A percentile compares a stretch with the other conserved stretches of the same genome.
Evolutionary conservation across 768 basidiomycete genomes (phyloP).

Genomic region (Agrocybe praecox): DNA sequence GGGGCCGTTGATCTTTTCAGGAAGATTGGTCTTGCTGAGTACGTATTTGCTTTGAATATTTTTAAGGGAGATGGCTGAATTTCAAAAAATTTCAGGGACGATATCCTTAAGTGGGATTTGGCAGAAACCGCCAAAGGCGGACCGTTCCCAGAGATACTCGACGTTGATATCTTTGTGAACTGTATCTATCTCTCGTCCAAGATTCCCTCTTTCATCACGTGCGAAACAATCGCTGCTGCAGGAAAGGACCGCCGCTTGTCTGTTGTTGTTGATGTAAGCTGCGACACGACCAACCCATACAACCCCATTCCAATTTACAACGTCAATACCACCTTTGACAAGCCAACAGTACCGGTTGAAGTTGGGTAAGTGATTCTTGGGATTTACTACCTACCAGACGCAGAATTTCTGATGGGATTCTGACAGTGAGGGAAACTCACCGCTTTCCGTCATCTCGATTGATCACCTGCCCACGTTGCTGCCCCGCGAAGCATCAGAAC

Average conservation of each 20-base stretch:
- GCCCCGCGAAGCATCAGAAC: conserved; percentile 95
- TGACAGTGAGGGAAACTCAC: conserved; percentile 59
- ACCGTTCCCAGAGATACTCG: conserved; percentile 93
- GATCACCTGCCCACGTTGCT: conserved; percentile 96
- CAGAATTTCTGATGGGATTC: background rate
- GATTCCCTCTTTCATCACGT: conserved; percentile 83
- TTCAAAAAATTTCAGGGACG: conserved; percentile 53
- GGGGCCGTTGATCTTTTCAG: conserved; percentile 95
- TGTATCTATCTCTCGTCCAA: conserved; percentile 94
- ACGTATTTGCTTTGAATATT: conserved; percentile 31
- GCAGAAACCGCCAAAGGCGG: conserved; percentile 96
- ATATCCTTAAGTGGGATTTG: conserved; percentile 98
- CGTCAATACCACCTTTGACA: conserved; percentile 91
- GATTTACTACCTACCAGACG: conserved; percentile 16
- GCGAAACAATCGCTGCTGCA: conserved; percentile 69
- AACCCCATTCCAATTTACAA: conserved; percentile 96
- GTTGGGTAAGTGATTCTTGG: conserved; percentile 60
- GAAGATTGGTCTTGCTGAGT: conserved; percentile 96
- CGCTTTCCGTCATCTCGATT: conserved; percentile 88
- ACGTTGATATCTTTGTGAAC: conserved; percentile 98
- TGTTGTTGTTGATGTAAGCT: conserved; percentile 96
- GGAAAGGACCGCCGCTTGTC: conserved; percentile 69
- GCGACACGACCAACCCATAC: conserved; percentile 98
- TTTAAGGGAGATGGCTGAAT: conserved; percentile 5
- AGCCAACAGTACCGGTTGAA: conserved; percentile 88